Evolutionary conservation across 2,329 filamentous ascomycete species (phyloP), one percentile per base, ranked within the genome.

Genomic region (Ophiostoma ips): DNA sequence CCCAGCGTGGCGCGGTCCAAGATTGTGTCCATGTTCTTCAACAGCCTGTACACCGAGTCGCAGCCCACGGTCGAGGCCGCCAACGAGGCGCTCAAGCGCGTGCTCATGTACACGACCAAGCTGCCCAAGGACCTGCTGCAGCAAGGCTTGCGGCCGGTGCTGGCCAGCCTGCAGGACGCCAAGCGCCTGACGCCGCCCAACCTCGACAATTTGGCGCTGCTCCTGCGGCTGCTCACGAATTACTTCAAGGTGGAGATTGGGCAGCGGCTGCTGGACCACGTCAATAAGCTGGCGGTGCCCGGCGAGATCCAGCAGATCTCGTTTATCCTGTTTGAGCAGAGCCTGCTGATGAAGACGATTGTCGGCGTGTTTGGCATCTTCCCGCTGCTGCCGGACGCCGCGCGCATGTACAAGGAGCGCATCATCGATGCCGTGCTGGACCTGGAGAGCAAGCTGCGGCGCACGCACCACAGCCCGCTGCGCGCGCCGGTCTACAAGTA

Each of bases 241-340:
- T 98, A 98, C 64, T 99, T 99, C 68, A 99, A 98, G 66, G 89
- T 96, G 1, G 92, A 98, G 63, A 98, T 99, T 49, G 94, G 92
- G 7, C 79, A 87, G 19, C 79, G 92, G 21, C 69, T 99, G n/a
- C 72, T 99, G 10, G 90, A 96, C 56, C 92, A 98, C 59, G 84
- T 95, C 66, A 90, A 90, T 61, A 78, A 83, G 11, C 88, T 98
- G 55, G 89, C 90, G 1, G 88, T 95, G 52, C 77, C 85, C 3
- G 75, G 72, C 48, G 76, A 80, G 13, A 70, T 96, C 57, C 89
- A 96, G 63, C 87, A 89, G 60, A 86, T 92, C 2, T 95, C 90
- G 0, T 98, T 98, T 64, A 89, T 84, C 1, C 82, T 95, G 57
- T 87, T 96, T 52, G 94, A 98, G 63, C 89, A 96, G 62, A 85